phyloP scores from a whole-genome alignment of 2,329 filamentous ascomycete genomes.

The Penicillium hesseltinei region DNA sequence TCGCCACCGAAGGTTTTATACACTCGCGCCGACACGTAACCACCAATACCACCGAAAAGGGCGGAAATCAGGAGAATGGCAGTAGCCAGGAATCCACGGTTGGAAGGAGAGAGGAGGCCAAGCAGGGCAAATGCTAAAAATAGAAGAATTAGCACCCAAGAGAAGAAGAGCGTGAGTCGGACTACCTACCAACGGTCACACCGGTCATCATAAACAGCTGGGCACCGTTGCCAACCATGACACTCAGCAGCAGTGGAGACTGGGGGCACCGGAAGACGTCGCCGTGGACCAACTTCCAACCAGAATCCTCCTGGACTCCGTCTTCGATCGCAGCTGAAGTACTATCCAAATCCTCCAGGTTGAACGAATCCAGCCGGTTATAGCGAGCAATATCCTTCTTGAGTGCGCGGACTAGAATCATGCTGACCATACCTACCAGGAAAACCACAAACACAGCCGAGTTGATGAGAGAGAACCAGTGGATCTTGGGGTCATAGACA shows the following conservation, averaged over 20 bases:
- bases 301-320: conserved; percentile 93
- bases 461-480: conserved; percentile 98
- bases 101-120: conserved; percentile 92
- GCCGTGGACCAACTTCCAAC: conserved; percentile 97
- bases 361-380: conserved; percentile 89
- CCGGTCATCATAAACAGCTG: conserved; percentile 98
- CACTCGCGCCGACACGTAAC: conserved; percentile 82
- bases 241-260: conserved; percentile 76
- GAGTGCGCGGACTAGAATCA: conserved; percentile 83
- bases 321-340: conserved; percentile 75
- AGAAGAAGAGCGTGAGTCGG: not conserved
- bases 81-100: conserved; percentile 88
- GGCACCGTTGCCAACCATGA: conserved; percentile 88
- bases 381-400: conserved; percentile 96
- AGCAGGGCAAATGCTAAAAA: conserved; percentile 73
- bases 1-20: conserved; percentile 95
- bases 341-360: conserved; percentile 81
- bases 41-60: conserved; percentile 85
- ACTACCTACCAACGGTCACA: conserved; percentile 68
- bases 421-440: conserved; percentile 84
- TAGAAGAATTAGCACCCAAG: conserved; percentile 8
- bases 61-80: conserved; percentile 94
- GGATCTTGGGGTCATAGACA: conserved; percentile 95
- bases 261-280: conserved; percentile 91
- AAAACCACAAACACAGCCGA: conserved; percentile 94